Evolutionary conservation across 83 land plant genomes (phyloP), one percentile per base, ranked within the genome.

Genomic region (Picea engelmannii): DNA sequence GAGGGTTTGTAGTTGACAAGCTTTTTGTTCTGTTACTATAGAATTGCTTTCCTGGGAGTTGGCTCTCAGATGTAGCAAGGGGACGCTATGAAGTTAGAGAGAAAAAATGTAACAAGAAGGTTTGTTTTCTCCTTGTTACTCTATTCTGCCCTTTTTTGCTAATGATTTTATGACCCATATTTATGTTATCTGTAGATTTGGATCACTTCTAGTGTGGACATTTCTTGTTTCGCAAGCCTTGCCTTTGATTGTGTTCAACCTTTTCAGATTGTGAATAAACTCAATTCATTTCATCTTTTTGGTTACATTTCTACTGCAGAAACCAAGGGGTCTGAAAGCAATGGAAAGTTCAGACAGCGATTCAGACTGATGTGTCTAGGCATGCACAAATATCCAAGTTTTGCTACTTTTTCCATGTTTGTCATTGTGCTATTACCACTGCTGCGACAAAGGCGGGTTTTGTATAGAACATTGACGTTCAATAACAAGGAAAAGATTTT

Each of bases 31-130:
- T 83, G 83, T 78, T 80, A 77, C 66, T 68, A 52, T 90, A 92
- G 96, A 87, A 87, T 85, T 87, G 88, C 68, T 89, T 85, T 61
- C 96, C 96, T 42, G 96, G 96, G 76, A 83, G 73, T 83, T 94
- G 96, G 96, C 83, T 94, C 0, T 87, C 86, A 16, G 93, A 94
- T n/a, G 52, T 94, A 81, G 79, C 93, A 27, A 85, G 84, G 81
- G 89, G 87, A 52, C 93, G 96, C 20, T 94, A 94, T 38, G 96
- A 92, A 84, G 95, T 92, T 6, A 81, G 90, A 79, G 96, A 94
- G 85, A 94, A 92, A 83, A 94, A 94, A 78, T 81, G 93, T 66
- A 83, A 66, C 38, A 94, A 94, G 90, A 92, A 94, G 96, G 96
- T 94, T 74, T 49, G 60, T 21, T 74, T 74, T 74, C 59, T 47